Base-by-base conservation (phyloP, 2,329 filamentous ascomycete species). In the Penicillium sp. region DNA sequence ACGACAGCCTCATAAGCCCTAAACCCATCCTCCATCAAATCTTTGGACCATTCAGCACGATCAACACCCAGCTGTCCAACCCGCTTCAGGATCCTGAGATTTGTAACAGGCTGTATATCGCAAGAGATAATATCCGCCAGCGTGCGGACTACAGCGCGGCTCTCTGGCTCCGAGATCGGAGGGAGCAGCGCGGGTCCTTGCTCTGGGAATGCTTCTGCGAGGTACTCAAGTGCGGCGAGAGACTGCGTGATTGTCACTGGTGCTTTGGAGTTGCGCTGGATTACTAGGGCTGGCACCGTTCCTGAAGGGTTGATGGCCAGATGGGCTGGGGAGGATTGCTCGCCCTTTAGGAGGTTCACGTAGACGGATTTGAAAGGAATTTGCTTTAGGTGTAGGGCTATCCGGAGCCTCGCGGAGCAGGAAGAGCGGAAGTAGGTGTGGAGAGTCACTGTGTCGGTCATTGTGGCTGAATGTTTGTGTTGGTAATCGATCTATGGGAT, bases 371-470 rank as follows among this genome's bases (percentile, higher is more conserved):
- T 76, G 62, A 82, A 82, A 2, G 75, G 62, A 52, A 87, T 78
- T 23, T 68, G 68, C 63, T 88, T 88, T 50, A 84, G 74, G 55
- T 82, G 74, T 1, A 86, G 75, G 12, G 83, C 83, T 58, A 87
- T 87, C 45, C 84, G 83, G 6, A 88, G 74, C 13, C 86, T 82
- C 0, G 81, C 84, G 1, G 84, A 83, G 73, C 84, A 88, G 17
- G 84, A 86, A 48, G 85, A 88, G 61, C 83, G 79, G 72, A 83
- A 86, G 74, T 86, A 87, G 59, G 79, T 82, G 75, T 87, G 81
- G 10, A 88, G 79, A 2, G 69, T 73, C 47, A 72, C 56, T 59
- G 58, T 61, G 36, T 61, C 56, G 50, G 63, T 19, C 63, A 67
- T 72, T 57, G 53, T 65, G 15, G 9, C 23, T 44, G 53, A 17